These are phyloP conservation scores for Albatrellus sp. DNA, from an alignment of 1,284 basidiomycete genomes.

Conservation along the genomic window DNA sequence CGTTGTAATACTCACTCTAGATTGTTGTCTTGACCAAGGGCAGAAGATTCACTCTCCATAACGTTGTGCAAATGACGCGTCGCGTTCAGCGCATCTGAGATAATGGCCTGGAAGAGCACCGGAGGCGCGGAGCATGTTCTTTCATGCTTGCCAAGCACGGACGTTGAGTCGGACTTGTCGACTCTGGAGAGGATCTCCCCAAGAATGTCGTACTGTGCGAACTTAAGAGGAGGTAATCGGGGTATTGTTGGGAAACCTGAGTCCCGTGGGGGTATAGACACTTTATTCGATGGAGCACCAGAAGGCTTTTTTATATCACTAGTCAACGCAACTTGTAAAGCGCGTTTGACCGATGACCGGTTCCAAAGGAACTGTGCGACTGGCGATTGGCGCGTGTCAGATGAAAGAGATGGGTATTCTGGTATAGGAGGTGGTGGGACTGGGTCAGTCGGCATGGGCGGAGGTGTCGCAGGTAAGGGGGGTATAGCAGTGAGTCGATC, in stretches of 20 bases:
- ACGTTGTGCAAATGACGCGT: constrained; percentile 1
- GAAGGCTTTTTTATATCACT: constrained; percentile 7
- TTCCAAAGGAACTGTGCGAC: constrained; percentile 14
- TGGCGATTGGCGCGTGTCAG: constrained; percentile 5
- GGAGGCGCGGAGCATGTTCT: constrained; percentile 14
- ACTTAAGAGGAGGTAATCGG: constrained; percentile 10
- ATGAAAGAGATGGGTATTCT: background rate
- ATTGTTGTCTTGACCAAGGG: background rate
- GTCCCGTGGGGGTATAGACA: background rate
- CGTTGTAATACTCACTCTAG: too few relatives aligned
- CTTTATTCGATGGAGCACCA: background rate
- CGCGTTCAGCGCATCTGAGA: background rate
- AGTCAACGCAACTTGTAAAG: constrained; percentile 11
- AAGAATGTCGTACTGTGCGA: constrained; percentile 9
- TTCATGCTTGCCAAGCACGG: constrained; percentile 7
- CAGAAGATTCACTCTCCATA: background rate
- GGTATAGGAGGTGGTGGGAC: constrained; percentile 11
- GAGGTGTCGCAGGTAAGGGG: constrained; percentile 7
- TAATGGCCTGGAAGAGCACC: constrained; percentile 4
- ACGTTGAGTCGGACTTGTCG: background rate
- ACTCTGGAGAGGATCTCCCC: constrained; percentile 12
- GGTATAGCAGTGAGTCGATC: constrained; percentile 16
- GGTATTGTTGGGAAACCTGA: constrained; percentile 4
- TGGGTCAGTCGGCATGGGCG: constrained; percentile 8
- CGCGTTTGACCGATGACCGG: constrained; percentile 11